Base-by-base conservation (phyloP, 495 filamentous ascomycete species). In the Aspergillus hancockii region DNA sequence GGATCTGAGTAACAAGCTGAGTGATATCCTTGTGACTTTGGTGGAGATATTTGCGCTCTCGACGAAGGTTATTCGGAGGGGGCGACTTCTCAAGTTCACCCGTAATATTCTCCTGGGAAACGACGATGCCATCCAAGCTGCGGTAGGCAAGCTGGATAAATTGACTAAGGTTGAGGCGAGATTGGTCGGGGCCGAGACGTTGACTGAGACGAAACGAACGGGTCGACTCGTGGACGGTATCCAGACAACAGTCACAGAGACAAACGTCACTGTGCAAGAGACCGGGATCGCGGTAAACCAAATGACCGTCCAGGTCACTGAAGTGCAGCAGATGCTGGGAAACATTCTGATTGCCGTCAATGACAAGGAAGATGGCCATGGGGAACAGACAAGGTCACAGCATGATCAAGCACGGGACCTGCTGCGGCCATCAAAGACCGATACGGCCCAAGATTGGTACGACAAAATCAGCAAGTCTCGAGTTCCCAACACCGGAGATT, bases 41-140 rank as follows among this genome's bases (percentile, higher is more conserved):
- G 49, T 77, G 14, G 67, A 77, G 56, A 62, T 77, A n/a, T 59
- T 75, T 43, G 74, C 69, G 3, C 54, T 69, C 9, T 64, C 71
- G 16, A 67, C 59, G 9, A 70, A 67, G 36, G 58, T 51, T 1
- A 69, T 75, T 49, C 60, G 63, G 1, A 50, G 60, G 6, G 74
- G 72, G 16, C 58, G 72, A 14, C 34, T 72, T 8, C 58, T 62
- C 16, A 60, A 63, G 5, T 72, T 65, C 58, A 57, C 64, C 14
- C 51, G 52, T 5, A 66, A 64, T 43, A 55, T 64, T 10, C 65
- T 71, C 5, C 63, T 72, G 1, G 67, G 72, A 5, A 61, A 50
- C 21, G 63, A 74, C 52, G 66, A 67, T 21, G 62, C 62, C 4
- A 61, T 74, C 21, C 60, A 65, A 40, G 61, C 46, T 0, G 62